Conservation (phyloP, 176 grass and related monocot genomes). For the Typha latifolia region DNA sequence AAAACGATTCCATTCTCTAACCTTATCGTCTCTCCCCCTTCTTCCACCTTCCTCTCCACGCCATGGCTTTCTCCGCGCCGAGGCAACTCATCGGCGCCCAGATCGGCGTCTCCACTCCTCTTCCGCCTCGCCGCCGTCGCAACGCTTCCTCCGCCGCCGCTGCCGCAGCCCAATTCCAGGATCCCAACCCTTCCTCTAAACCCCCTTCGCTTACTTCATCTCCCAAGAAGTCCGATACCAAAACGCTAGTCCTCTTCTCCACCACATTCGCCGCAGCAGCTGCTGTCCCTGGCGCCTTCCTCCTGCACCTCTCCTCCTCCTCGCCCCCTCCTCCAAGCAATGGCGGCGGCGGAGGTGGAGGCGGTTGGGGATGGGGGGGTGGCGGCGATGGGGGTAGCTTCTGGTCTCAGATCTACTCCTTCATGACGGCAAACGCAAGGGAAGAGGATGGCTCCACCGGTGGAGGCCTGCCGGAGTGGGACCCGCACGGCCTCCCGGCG, state of each 20-base stretch:
- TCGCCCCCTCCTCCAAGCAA: slow-evolving; percentile 25
- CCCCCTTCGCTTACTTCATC: slow-evolving; percentile 20
- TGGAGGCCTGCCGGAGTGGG: slow-evolving; percentile 43
- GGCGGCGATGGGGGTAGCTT: slow-evolving; percentile 49
- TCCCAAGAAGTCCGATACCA: slow-evolving; percentile 25
- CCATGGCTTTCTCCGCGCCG: slow-evolving; percentile 28
- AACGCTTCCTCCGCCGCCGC: slow-evolving; percentile 17
- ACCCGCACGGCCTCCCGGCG: slow-evolving; percentile 64
- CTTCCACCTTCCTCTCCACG: not conserved
- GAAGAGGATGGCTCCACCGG: slow-evolving; percentile 26
- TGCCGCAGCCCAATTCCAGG: slow-evolving; percentile 5
- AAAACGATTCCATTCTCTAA: no score
- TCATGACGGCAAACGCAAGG: slow-evolving; percentile 43
- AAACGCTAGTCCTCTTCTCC: slow-evolving; percentile 40
- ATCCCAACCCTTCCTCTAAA: slow-evolving; percentile 14
- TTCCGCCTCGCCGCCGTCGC: not conserved
- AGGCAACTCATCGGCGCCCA: slow-evolving; percentile 19
- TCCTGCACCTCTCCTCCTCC: slow-evolving; percentile 28
- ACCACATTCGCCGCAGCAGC: slow-evolving; percentile 28
- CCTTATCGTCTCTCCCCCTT: no score
- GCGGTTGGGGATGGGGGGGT: slow-evolving; percentile 16
- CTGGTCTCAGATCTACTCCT: slow-evolving; percentile 55
- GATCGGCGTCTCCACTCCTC: slow-evolving; percentile 22
- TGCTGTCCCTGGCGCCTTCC: slow-evolving; percentile 34
- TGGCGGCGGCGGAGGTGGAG: slow-evolving; percentile 41